Evolutionary conservation across 2,329 filamentous ascomycete species (phyloP).

Genomic region (Microascus cirrosus): DNA sequence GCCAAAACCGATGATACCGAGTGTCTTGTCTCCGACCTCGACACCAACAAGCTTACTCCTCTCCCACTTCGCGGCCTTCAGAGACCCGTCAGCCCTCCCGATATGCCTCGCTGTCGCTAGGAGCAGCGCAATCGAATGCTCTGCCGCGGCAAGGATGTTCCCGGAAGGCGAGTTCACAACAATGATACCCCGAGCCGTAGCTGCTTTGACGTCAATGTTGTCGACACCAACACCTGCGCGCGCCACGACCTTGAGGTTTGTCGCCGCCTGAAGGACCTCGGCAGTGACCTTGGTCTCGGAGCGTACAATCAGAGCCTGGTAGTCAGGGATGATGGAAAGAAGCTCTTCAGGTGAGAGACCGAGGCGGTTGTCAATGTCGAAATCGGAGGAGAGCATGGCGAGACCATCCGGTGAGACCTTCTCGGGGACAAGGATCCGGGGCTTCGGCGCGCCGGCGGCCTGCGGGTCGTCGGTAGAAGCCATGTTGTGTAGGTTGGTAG

Average conservation of each 20-base stretch:
- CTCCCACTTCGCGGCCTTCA: slow-evolving; percentile 68
- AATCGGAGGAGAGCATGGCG: slow-evolving; percentile 51
- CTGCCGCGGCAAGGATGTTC: slow-evolving; percentile 71
- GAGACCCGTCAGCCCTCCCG: slow-evolving; percentile 54
- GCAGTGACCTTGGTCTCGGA: slow-evolving; percentile 75
- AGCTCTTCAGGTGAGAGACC: slow-evolving; percentile 53
- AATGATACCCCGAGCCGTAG: slow-evolving; percentile 62
- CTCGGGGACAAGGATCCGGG: slow-evolving; percentile 60
- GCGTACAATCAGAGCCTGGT: slow-evolving; percentile 68
- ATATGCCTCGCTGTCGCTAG: slow-evolving; percentile 48
- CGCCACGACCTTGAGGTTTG: slow-evolving; percentile 65
- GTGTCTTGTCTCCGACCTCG: slow-evolving; percentile 65
- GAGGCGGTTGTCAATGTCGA: slow-evolving; percentile 59
- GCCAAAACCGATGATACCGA: slow-evolving; percentile 70
- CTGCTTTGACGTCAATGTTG: slow-evolving; percentile 66
- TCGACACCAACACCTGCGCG: slow-evolving; percentile 74
- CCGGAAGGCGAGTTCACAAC: slow-evolving; percentile 72
- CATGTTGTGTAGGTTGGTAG: neutral
- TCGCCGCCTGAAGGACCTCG: slow-evolving; percentile 51
- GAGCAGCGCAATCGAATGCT: slow-evolving; percentile 65
- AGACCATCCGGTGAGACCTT: slow-evolving; percentile 73
- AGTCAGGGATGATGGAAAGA: slow-evolving; percentile 53
- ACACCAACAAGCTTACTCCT: slow-evolving; percentile 63
- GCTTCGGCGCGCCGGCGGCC: slow-evolving; percentile 9
- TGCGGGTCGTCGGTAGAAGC: neutral